These are phyloP conservation scores for Corynespora cassiicola DNA, from an alignment of 2,329 filamentous ascomycete species.

Conservation along the genomic window DNA sequence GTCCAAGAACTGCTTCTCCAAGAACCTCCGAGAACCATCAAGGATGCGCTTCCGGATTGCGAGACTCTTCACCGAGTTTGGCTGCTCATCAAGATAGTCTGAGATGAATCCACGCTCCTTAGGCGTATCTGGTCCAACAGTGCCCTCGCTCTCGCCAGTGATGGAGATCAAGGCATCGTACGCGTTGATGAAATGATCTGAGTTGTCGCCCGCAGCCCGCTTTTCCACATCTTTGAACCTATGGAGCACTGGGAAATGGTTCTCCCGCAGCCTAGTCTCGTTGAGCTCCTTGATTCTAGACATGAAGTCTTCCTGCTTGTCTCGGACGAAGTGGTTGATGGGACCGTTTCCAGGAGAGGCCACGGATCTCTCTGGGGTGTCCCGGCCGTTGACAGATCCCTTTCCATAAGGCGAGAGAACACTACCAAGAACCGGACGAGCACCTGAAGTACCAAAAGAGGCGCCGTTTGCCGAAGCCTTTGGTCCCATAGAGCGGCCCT, in stretches of 20 bases:
- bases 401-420: constrained; percentile 60
- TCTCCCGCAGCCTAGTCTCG: constrained; percentile 69
- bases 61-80: constrained; percentile 68
- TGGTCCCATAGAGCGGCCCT: constrained; percentile 46
- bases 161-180: constrained; percentile 84
- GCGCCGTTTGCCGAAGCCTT: constrained; percentile 40
- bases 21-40: constrained; percentile 76
- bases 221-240: constrained; percentile 78
- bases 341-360: constrained; percentile 57
- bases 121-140: constrained; percentile 65
- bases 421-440: constrained; percentile 87
- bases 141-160: constrained; percentile 71
- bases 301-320: constrained; percentile 84
- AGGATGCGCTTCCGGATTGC: constrained; percentile 80
- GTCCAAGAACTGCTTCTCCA: constrained; percentile 81
- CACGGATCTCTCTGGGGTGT: constrained; percentile 66
- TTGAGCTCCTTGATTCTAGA: constrained; percentile 83
- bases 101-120: constrained; percentile 77
- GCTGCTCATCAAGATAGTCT: constrained; percentile 78
- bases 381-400: constrained; percentile 63
- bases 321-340: constrained; percentile 78
- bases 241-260: constrained; percentile 74
- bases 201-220: constrained; percentile 73
- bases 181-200: constrained; percentile 78
- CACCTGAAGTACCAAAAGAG: constrained; percentile 70